phyloP scores from a whole-genome alignment of 441 rosid genomes.

The Brassica balearica region DNA sequence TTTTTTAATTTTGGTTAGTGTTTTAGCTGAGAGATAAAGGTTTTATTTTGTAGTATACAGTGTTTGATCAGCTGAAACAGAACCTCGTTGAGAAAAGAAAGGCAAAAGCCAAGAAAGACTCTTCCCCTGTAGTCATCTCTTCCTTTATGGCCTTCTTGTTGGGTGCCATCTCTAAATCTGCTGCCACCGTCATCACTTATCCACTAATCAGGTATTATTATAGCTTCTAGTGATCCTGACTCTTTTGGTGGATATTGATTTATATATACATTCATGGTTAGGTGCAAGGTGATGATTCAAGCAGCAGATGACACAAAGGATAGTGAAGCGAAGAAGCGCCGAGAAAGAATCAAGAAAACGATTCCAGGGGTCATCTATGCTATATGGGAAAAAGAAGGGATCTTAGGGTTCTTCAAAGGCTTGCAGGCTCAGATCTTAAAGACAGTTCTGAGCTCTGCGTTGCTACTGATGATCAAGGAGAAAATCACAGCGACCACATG shows the following conservation, averaged over 20 bases:
- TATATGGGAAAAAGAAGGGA: conserved; percentile 87
- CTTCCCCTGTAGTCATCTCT: conserved; percentile 71
- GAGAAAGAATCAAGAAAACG: conserved; percentile 51
- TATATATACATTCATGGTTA: conserved; percentile 39
- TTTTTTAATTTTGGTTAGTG: not conserved
- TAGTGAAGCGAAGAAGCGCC: conserved; percentile 40
- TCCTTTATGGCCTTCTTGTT: conserved; percentile 77
- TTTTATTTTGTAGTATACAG: conserved; percentile 71
- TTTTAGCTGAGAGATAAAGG: conserved; percentile 27
- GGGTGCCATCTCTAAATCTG: conserved; percentile 88
- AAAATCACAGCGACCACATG: conserved; percentile 80
- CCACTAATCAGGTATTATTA: conserved; percentile 80
- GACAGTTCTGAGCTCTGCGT: conserved; percentile 85
- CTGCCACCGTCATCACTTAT: conserved; percentile 83
- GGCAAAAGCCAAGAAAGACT: conserved; percentile 42
- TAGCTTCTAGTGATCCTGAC: not conserved
- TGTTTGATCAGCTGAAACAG: conserved; percentile 91
- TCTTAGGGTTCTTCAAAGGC: conserved; percentile 86
- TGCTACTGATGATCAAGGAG: conserved; percentile 92
- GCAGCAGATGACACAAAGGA: conserved; percentile 72
- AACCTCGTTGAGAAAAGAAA: conserved; percentile 51
- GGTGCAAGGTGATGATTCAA: conserved; percentile 90
- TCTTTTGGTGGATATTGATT: not conserved
- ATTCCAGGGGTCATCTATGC: conserved; percentile 55
- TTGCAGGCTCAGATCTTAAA: conserved; percentile 84